These are phyloP conservation scores for Colletotrichum lindemuthianum DNA, from an alignment of 2,329 filamentous ascomycete species.

Conservation along the genomic window DNA sequence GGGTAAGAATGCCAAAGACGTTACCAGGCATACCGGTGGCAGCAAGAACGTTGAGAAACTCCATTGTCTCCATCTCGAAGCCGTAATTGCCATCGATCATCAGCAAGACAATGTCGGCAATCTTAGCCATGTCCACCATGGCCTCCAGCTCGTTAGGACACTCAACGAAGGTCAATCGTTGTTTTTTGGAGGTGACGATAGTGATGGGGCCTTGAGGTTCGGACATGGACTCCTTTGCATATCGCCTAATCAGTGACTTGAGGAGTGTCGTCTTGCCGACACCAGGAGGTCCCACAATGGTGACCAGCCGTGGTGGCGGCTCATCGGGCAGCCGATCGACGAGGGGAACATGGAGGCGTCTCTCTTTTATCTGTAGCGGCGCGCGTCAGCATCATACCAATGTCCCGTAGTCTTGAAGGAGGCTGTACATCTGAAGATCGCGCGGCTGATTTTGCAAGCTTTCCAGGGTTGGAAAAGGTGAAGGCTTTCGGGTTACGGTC, in stretches of 20 bases:
- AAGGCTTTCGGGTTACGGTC: slow-evolving; percentile 92
- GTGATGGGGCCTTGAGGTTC: slow-evolving; percentile 93
- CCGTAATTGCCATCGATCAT: slow-evolving; percentile 99
- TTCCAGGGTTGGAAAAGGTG: slow-evolving; percentile 83
- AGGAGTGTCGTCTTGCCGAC: slow-evolving; percentile 96
- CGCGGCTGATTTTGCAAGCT: slow-evolving; percentile 78
- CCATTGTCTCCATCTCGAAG: slow-evolving; percentile 99
- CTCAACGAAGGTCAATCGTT: slow-evolving; percentile 94
- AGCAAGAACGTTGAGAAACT: slow-evolving; percentile 94
- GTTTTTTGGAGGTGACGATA: slow-evolving; percentile 94
- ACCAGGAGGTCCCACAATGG: slow-evolving; percentile 93
- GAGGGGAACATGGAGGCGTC: slow-evolving; percentile 93
- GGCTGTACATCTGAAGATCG: slow-evolving; percentile 74
- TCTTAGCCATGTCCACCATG: slow-evolving; percentile 97
- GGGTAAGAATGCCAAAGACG: slow-evolving; percentile 95
- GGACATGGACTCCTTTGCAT: slow-evolving; percentile 93
- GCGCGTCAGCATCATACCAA: background rate
- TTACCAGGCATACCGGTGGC: slow-evolving; percentile 98
- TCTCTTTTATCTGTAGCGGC: slow-evolving; percentile 81
- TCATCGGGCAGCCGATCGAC: slow-evolving; percentile 96
- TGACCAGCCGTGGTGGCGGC: slow-evolving; percentile 90
- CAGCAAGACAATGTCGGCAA: slow-evolving; percentile 94
- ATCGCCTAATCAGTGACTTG: slow-evolving; percentile 92
- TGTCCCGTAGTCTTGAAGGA: background rate
- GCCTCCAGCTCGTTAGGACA: slow-evolving; percentile 95